Conservation (phyloP, 2,329 filamentous ascomycete genomes). For the Pyrenophora tritici-repentis region DNA sequence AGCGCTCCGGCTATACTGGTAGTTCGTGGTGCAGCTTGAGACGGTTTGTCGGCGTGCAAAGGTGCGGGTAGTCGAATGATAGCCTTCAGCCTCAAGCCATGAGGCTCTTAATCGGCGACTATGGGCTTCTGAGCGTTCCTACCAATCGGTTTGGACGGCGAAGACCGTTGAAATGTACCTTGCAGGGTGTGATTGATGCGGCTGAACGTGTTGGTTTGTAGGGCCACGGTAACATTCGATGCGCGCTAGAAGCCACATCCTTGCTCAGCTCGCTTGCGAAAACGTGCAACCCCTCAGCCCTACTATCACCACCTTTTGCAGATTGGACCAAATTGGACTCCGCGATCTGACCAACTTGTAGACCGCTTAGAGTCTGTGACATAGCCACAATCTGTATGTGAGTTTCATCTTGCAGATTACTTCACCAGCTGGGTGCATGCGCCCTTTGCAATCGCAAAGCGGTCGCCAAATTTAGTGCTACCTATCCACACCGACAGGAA, state of each 20-base stretch:
- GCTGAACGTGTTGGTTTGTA: slow-evolving; percentile 12
- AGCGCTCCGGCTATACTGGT: slow-evolving; percentile 4
- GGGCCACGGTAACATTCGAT: slow-evolving; percentile 14
- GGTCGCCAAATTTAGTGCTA: background rate
- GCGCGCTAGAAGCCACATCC: slow-evolving; percentile 7
- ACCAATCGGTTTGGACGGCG: background rate
- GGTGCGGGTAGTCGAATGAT: slow-evolving; percentile 5
- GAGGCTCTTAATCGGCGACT: slow-evolving; percentile 15
- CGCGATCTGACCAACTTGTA: background rate
- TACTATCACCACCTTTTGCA: slow-evolving; percentile 3
- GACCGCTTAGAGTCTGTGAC: background rate
- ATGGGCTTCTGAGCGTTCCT: background rate
- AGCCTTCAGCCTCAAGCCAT: slow-evolving; percentile 14
- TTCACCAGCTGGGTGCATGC: background rate
- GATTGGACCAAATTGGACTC: background rate
- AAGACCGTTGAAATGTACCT: slow-evolving; percentile 7
- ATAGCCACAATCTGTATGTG: slow-evolving; percentile 4
- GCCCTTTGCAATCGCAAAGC: slow-evolving; percentile 6
- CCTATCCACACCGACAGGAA: background rate
- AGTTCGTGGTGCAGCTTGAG: slow-evolving; percentile 3
- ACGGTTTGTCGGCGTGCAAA: slow-evolving; percentile 4
- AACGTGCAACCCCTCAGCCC: slow-evolving; percentile 15
- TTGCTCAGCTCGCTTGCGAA: slow-evolving; percentile 16
- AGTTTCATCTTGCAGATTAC: background rate
- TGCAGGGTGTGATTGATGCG: slow-evolving; percentile 15